phyloP scores from a whole-genome alignment of 495 filamentous ascomycete genomes.

The Tuber brumale region DNA sequence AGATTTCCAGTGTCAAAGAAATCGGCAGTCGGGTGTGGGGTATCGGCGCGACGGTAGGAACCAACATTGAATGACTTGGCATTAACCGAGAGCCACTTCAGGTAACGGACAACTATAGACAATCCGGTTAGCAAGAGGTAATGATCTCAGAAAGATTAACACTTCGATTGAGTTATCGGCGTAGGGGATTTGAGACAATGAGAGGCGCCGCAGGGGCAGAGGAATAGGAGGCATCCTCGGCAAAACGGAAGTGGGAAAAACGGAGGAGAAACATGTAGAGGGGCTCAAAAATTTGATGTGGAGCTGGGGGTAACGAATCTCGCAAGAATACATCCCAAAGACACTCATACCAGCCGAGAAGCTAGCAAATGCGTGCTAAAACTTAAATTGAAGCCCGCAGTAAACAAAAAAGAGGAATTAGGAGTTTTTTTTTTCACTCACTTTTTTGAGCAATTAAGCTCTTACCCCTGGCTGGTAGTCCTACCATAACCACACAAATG shows the following conservation, averaged over 20 bases:
- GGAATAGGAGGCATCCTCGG: not conserved
- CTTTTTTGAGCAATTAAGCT: slow-evolving; percentile 96
- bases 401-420: not conserved
- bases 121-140: not conserved
- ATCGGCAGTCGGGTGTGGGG: slow-evolving; percentile 75
- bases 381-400: not conserved
- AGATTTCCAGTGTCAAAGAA: slow-evolving; percentile 87
- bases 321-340: not conserved
- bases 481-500: slow-evolving; percentile 99
- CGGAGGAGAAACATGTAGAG: not conserved
- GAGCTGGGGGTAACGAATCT: not conserved
- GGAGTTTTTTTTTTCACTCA: slow-evolving; percentile 44
- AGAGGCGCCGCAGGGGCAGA: not conserved
- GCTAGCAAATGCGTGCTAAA: not conserved
- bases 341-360: not conserved
- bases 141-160: slow-evolving; percentile 7
- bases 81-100: slow-evolving; percentile 88
- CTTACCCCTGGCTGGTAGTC: slow-evolving; percentile 89
- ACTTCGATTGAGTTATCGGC: slow-evolving; percentile 5
- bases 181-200: slow-evolving; percentile 4
- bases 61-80: slow-evolving; percentile 96
- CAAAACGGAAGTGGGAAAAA: not conserved
- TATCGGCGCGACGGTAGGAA: slow-evolving; percentile 78
- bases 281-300: not conserved
- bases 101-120: slow-evolving; percentile 76